Evolutionary conservation across 495 filamentous ascomycete species (phyloP).

Genomic region (Hapsidospora chrysogenum): DNA sequence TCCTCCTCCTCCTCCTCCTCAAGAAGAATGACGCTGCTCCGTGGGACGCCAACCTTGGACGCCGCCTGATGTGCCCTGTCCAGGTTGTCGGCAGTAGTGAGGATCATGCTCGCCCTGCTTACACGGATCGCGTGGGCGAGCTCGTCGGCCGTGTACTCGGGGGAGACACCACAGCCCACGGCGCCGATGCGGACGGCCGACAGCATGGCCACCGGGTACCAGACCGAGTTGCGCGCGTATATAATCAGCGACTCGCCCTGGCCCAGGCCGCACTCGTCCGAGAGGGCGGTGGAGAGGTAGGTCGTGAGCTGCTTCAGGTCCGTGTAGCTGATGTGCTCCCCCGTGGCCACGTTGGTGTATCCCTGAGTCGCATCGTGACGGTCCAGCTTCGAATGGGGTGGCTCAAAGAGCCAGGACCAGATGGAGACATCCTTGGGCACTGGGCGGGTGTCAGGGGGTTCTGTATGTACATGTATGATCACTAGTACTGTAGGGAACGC

Average conservation of each 20-base stretch:
- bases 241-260: not conserved
- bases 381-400: constrained; percentile 9
- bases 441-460: constrained; percentile 7
- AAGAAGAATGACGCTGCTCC: not conserved
- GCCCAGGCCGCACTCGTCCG: constrained; percentile 23
- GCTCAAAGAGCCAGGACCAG: constrained; percentile 45
- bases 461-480: constrained; percentile 1
- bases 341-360: constrained; percentile 37
- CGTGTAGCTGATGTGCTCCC: constrained; percentile 34
- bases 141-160: not conserved
- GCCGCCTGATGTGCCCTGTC: not conserved
- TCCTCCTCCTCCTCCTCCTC: not conserved
- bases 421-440: constrained; percentile 35
- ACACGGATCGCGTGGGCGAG: not conserved
- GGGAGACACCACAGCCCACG: not conserved
- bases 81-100: not conserved
- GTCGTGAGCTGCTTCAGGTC: constrained; percentile 33
- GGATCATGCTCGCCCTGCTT: not conserved
- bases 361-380: constrained; percentile 25
- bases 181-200: not conserved
- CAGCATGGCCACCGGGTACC: not conserved
- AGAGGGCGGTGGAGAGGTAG: constrained; percentile 37
- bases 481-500: too few relatives aligned
- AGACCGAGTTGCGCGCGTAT: not conserved
- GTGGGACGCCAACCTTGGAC: not conserved